Percentiles rank a stretch among this genome's conserved stretches.
phyloP scores from a whole-genome alignment of 148 eudicot species.

The Arbutus unedo region DNA sequence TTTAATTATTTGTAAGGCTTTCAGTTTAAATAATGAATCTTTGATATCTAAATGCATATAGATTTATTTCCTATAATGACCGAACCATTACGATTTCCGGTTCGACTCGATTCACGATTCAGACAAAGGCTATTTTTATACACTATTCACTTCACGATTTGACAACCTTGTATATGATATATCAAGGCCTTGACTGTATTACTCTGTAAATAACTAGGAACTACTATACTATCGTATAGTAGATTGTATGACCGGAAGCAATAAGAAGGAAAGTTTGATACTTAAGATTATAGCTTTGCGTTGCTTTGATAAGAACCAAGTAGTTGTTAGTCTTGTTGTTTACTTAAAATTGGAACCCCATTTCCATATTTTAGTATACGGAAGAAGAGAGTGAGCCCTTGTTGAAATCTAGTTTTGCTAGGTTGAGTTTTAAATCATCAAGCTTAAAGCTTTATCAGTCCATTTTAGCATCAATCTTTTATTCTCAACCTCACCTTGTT shows the following conservation, averaged over 20 bases:
- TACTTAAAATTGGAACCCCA: not conserved
- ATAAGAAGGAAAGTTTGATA: not conserved
- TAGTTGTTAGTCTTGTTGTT: not conserved
- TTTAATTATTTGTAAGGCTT: too few species aligned
- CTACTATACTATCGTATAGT: not conserved
- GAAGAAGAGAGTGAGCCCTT: not conserved
- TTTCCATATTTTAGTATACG: not conserved
- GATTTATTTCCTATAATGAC: too few species aligned
- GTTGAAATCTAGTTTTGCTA: not conserved
- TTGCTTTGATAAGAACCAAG: not conserved
- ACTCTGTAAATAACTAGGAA: not conserved
- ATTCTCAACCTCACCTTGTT: not conserved
- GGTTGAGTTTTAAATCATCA: not conserved
- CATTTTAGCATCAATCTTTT: not conserved
- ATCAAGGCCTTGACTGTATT: not conserved
- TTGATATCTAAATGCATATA: too few species aligned
- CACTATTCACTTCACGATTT: too few species aligned
- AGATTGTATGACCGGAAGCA: not conserved
- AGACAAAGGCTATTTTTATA: too few species aligned
- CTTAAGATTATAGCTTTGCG: not conserved
- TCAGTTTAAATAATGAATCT: too few species aligned
- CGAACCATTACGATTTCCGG: too few species aligned
- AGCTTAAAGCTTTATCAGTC: not conserved
- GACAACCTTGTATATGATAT: not conserved
- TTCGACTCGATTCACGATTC: too few species aligned